phyloP scores from a whole-genome alignment of 1,284 basidiomycete genomes.

The Coriolopsis trogii region DNA sequence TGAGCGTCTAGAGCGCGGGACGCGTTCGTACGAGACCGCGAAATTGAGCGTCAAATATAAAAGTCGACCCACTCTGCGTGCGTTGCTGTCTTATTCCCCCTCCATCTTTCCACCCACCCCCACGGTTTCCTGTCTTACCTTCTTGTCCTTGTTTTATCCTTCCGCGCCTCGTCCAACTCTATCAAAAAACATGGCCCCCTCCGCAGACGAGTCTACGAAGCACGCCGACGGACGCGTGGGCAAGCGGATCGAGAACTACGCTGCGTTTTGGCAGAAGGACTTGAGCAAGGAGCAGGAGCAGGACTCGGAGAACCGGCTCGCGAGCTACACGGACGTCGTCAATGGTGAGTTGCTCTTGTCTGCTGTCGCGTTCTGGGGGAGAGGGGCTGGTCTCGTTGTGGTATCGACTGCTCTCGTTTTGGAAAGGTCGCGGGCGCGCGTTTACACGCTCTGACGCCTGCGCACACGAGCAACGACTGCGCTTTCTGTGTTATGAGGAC shows the following conservation, averaged over 20 bases:
- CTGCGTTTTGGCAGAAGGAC: constrained; percentile 93
- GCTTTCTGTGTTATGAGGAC: too few species aligned
- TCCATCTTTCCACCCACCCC: background rate
- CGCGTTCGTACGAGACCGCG: constrained; percentile 2
- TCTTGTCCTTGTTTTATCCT: background rate
- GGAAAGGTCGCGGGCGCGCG: too few species aligned
- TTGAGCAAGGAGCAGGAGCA: constrained; percentile 68
- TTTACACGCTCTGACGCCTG: too few species aligned
- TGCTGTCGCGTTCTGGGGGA: background rate
- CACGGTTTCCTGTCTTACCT: background rate
- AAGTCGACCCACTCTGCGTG: constrained; percentile 11
- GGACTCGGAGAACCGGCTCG: constrained; percentile 79
- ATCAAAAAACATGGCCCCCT: constrained; percentile 30
- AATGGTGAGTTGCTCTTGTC: constrained; percentile 66
- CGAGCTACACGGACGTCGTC: constrained; percentile 91
- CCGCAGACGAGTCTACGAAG: constrained; percentile 24
- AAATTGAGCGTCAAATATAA: constrained; percentile 2
- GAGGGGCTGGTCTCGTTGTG: too few species aligned
- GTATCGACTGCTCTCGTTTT: too few species aligned
- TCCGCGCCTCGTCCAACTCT: too few species aligned
- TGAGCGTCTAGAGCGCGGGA: background rate
- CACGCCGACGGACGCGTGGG: constrained; percentile 75
- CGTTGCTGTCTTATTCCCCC: background rate
- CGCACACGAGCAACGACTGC: too few species aligned
- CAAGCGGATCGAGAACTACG: constrained; percentile 89